Conservation (phyloP, 495 filamentous ascomycete genomes). For the Podospora pseudoanserina region DNA sequence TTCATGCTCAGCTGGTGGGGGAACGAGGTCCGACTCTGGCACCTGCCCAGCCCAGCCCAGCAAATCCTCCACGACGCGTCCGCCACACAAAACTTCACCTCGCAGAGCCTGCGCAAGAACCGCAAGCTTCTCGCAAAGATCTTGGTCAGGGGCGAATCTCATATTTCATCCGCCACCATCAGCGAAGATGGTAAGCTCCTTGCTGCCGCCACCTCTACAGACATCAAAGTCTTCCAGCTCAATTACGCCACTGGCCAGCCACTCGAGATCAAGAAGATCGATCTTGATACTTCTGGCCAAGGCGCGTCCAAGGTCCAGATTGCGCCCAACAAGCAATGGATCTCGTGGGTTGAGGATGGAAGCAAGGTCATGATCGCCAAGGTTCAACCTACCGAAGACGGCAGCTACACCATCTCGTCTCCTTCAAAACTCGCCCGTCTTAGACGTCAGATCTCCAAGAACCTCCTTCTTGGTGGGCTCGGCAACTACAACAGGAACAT, state of each 20-base stretch:
- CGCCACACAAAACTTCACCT: conserved; percentile 11
- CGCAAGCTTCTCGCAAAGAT: conserved; percentile 66
- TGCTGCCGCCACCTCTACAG: conserved; percentile 68
- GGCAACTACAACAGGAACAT: conserved; percentile 77
- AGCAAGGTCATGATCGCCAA: conserved; percentile 73
- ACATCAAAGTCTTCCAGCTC: conserved; percentile 76
- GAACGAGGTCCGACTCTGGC: conserved; percentile 81
- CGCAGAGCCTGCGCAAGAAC: conserved; percentile 39
- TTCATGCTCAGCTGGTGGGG: conserved; percentile 93
- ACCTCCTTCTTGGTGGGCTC: conserved; percentile 60
- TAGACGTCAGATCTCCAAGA: conserved; percentile 51
- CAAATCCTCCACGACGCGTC: conserved; percentile 43
- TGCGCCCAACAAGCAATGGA: conserved; percentile 64
- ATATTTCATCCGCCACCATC: conserved; percentile 76
- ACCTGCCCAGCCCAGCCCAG: conserved; percentile 49
- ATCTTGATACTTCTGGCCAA: conserved; percentile 24
- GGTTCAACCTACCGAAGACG: conserved; percentile 46
- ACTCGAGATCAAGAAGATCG: conserved; percentile 36
- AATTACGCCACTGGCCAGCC: conserved; percentile 34
- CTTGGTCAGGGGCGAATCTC: conserved; percentile 76
- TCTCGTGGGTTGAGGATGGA: conserved; percentile 76
- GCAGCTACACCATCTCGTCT: conserved; percentile 42
- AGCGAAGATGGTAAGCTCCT: conserved; percentile 70
- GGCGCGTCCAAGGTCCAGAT: conserved; percentile 77
- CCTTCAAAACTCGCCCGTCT: conserved; percentile 56